phyloP scores from a whole-genome alignment of 352 stramenopile species.

The Pythium catenulatum region DNA sequence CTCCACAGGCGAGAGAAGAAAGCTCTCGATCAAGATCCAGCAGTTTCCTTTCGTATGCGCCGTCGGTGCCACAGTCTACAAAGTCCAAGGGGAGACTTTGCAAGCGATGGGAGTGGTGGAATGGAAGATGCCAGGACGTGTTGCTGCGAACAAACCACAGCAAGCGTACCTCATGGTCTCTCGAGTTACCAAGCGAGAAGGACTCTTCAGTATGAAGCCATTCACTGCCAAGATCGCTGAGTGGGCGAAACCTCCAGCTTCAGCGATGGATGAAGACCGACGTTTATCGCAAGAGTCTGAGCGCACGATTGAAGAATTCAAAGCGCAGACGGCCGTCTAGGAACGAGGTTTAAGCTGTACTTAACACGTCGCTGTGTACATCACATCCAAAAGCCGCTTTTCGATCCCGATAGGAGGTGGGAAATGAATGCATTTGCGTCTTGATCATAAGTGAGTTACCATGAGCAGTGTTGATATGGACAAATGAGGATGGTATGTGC shows the following conservation, averaged over 20 bases:
- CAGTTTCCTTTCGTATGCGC: slow-evolving; percentile 44
- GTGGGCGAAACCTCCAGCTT: slow-evolving; percentile 4
- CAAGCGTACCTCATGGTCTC: slow-evolving; percentile 43
- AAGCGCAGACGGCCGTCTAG: no score
- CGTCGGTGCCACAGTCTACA: slow-evolving; percentile 34
- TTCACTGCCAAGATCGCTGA: not conserved
- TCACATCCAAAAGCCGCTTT: no score
- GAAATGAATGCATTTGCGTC: no score
- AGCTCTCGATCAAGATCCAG: slow-evolving; percentile 5
- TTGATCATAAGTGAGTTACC: no score
- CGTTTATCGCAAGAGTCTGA: not conserved
- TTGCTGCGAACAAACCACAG: slow-evolving; percentile 17
- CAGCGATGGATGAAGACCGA: slow-evolving; percentile 9
- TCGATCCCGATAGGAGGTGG: not conserved
- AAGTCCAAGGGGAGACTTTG: slow-evolving; percentile 36
- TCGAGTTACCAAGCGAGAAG: not conserved
- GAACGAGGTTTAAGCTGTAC: no score
- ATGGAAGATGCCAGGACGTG: not conserved
- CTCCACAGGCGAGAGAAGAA: not conserved
- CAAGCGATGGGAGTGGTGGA: slow-evolving; percentile 12
- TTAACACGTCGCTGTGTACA: no score
- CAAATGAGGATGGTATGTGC: no score
- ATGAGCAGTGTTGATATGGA: no score
- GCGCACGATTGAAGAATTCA: not conserved
- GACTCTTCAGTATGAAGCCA: not conserved